Evolutionary conservation across 2,329 filamentous ascomycete species (phyloP).

Genomic region (Fusarium anguioides): DNA sequence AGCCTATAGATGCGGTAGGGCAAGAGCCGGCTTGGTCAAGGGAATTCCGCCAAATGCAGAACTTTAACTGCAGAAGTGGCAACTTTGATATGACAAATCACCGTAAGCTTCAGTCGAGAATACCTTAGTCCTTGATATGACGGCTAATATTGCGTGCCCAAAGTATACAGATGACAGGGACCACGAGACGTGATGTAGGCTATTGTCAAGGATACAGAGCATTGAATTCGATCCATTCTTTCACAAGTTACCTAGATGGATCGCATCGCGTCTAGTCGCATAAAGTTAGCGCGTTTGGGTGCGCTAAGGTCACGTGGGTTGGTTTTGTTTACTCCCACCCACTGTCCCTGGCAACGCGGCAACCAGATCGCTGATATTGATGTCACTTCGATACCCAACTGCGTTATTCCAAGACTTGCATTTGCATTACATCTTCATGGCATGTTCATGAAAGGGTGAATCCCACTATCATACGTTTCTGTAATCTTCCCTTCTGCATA

Average conservation of each 20-base stretch:
- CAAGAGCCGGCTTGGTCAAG: neutral
- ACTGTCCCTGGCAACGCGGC: constrained; percentile 45
- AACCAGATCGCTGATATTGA: constrained; percentile 33
- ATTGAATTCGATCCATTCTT: constrained; percentile 10
- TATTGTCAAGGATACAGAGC: constrained; percentile 7
- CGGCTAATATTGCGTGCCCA: neutral
- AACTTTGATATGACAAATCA: neutral
- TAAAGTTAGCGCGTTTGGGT: constrained; percentile 18
- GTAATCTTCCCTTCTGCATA: constrained; percentile 33
- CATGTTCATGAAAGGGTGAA: constrained; percentile 42
- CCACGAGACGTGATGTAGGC: constrained; percentile 17
- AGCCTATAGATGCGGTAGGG: neutral
- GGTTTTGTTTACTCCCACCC: constrained; percentile 45
- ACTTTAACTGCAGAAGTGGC: neutral
- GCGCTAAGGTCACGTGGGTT: constrained; percentile 37
- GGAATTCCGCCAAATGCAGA: neutral
- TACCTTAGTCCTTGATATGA: neutral
- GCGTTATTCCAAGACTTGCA: constrained; percentile 31
- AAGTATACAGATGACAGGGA: constrained; percentile 1
- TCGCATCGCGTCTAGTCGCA: constrained; percentile 27
- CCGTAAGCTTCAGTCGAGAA: neutral
- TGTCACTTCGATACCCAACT: constrained; percentile 27
- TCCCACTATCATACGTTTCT: constrained; percentile 39
- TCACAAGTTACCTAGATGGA: no score
- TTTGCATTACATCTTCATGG: constrained; percentile 44